Evolutionary conservation across 2,329 filamentous ascomycete genomes (phyloP), one percentile per base, ranked within the genome.

Genomic region (Mycosphaerella sp.): DNA sequence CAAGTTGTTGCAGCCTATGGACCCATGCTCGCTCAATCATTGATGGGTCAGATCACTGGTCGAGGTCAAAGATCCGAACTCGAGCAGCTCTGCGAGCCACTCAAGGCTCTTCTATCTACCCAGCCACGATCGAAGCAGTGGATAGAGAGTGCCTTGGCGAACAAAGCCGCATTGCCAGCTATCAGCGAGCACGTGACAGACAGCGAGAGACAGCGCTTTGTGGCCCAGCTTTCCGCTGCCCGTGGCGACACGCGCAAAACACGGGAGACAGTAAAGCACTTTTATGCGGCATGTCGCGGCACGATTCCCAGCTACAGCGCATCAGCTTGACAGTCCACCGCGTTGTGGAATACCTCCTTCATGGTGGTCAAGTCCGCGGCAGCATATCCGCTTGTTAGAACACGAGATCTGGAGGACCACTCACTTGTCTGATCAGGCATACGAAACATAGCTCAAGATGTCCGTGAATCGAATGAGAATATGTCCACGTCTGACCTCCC

Each of bases 51-150:
- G 52, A 76, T 89, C 32, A 80, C 81, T 5, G 86, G 86, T 1
- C 78, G 79, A 49, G 85, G 82, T 3, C 78, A 81, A 1, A 78
- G 86, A 35, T 87, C 82, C 58, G 86, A 90, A 62, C 72, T 90
- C 0, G 85, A 89, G 59, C 82, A 79, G 59, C 70, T 89, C 5
- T 79, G 79, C 49, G 84, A 87, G 52, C 85, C 85, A 1, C 71
- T 89, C 4, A 87, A 85, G 69, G 86, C 82, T 63, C 72, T 89
- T 14, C 53, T 68, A 13, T 54, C 61, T 6, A 60, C 60, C 5
- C 55, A 62, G 14, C 59, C 66, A 1, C 55, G 48, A 6, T 57
- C 64, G 2, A 65, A 62, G 52, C 28, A 27, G 6, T 66, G 65
- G 64, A 71, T 89, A 1, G 79, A 85, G 53, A 68, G 72, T 3